phyloP scores from a whole-genome alignment of 2,329 filamentous ascomycete species.

The Chrysosporium queenslandicum region DNA sequence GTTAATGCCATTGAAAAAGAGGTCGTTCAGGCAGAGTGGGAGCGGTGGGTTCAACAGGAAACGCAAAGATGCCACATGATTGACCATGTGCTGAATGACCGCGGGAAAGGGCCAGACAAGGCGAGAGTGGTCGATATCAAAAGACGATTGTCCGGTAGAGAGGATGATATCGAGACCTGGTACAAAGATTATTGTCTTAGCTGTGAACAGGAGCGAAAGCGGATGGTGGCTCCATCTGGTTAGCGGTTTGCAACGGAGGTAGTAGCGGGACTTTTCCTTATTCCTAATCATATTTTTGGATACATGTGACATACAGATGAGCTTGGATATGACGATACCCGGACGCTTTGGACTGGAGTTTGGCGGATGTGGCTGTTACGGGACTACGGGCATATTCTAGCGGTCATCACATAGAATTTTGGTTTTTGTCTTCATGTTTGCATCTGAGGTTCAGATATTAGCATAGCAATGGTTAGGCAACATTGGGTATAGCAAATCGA shows the following conservation, averaged over 20 bases:
- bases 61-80: slow-evolving; percentile 61
- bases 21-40: slow-evolving; percentile 79
- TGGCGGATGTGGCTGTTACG: background rate
- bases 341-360: slow-evolving; percentile 1
- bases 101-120: slow-evolving; percentile 18
- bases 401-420: background rate
- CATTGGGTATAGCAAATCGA: too few relatives aligned
- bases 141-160: slow-evolving; percentile 28
- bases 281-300: background rate
- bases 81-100: slow-evolving; percentile 37
- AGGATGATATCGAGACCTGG: slow-evolving; percentile 43
- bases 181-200: slow-evolving; percentile 54
- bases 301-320: background rate
- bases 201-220: slow-evolving; percentile 41
- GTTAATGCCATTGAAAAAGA: slow-evolving; percentile 84
- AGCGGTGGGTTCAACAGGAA: slow-evolving; percentile 81
- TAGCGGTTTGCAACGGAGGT: slow-evolving; percentile 5
- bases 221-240: slow-evolving; percentile 7
- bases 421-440: too few relatives aligned
- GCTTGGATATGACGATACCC: slow-evolving; percentile 7
- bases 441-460: too few relatives aligned
- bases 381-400: background rate
- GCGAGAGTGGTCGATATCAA: slow-evolving; percentile 21
- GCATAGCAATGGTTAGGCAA: too few relatives aligned
- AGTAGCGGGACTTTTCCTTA: background rate